Conservation (phyloP, 352 stramenopile genomes). For the Globisporangium camurandrum region DNA sequence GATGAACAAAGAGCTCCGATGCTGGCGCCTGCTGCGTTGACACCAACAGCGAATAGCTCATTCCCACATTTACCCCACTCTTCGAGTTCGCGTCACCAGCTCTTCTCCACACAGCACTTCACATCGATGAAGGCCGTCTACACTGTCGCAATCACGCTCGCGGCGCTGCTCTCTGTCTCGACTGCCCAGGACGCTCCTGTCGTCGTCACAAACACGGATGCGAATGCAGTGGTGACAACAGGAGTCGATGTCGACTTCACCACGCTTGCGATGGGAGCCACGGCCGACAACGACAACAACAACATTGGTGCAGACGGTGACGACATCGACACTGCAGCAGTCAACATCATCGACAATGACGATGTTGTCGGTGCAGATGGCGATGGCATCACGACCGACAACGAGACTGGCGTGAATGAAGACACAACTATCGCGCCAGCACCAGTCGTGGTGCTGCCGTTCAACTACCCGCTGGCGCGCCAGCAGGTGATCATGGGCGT, state of each 20-base stretch:
- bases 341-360: not conserved
- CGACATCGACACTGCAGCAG: not conserved
- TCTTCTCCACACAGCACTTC: not conserved
- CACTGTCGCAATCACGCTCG: not conserved
- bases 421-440: no score
- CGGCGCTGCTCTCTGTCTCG: constrained; percentile 1
- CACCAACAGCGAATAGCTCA: not conserved
- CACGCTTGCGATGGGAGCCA: not conserved
- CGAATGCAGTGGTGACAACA: not conserved
- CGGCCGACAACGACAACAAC: not conserved
- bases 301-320: not conserved
- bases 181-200: not conserved
- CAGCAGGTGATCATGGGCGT: constrained; percentile 11
- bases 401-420: constrained; percentile 3
- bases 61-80: not conserved
- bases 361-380: not conserved
- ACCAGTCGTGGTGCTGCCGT: no score
- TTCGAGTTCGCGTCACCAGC: not conserved
- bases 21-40: no score
- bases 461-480: constrained; percentile 3
- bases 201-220: not conserved
- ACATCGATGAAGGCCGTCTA: not conserved
- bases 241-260: not conserved
- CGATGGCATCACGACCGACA: not conserved
- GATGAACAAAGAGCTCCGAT: not conserved